Conservation (phyloP, 2,329 filamentous ascomycete species). For the Alternaria burnsii region DNA sequence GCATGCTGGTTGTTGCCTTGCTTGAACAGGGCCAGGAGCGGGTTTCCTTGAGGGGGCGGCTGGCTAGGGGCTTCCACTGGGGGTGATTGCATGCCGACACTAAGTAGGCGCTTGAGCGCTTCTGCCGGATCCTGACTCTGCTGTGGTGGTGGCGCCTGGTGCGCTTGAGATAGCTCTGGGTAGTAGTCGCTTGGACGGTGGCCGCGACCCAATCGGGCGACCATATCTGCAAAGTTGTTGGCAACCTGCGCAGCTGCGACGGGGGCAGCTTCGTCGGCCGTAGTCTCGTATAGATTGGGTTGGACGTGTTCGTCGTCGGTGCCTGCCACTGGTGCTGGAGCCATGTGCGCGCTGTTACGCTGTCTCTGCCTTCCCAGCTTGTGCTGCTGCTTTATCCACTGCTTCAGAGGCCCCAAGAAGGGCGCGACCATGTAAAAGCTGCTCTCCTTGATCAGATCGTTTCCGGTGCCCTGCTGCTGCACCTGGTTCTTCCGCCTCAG, state of each 20-base stretch:
- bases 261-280: constrained; percentile 31
- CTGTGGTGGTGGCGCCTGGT: constrained; percentile 23
- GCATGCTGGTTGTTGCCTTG: constrained; percentile 34
- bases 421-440: constrained; percentile 99
- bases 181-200: constrained; percentile 38
- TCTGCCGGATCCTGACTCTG: constrained; percentile 55
- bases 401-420: constrained; percentile 84
- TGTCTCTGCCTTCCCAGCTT: constrained; percentile 69
- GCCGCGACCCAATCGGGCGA: constrained; percentile 41
- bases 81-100: constrained; percentile 51
- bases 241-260: constrained; percentile 22
- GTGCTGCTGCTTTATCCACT: constrained; percentile 88
- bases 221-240: constrained; percentile 41
- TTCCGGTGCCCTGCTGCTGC: constrained; percentile 61
- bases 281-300: constrained; percentile 37
- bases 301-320: constrained; percentile 46
- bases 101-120: constrained; percentile 62
- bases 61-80: constrained; percentile 46
- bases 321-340: constrained; percentile 29
- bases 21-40: constrained; percentile 65
- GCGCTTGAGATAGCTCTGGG: constrained; percentile 41
- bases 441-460: constrained; percentile 71
- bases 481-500: constrained; percentile 73
- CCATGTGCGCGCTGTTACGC: constrained; percentile 27
- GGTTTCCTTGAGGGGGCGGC: constrained; percentile 47